Evolutionary conservation across 106 monocot genomes (phyloP), one percentile per base, ranked within the genome.

Genomic region (Apostasia ramifera): DNA sequence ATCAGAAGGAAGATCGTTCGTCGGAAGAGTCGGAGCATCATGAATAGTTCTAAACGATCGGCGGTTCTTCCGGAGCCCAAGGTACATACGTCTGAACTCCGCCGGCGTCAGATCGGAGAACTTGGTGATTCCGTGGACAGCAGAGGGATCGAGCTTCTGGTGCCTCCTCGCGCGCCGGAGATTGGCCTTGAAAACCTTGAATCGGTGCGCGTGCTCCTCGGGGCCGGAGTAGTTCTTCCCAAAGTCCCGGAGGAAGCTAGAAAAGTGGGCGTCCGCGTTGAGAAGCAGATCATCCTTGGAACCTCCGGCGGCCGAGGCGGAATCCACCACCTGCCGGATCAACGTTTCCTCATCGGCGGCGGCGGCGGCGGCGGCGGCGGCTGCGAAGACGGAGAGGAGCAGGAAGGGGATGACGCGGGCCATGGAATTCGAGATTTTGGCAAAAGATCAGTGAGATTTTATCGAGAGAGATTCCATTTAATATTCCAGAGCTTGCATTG

Each of bases 61-160:
- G 12, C 67, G 46, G 26, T 26, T 26, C 59, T 14, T 60, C 68
- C 70, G 76, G 57, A 93, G 58, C n/a, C 92, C 92, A 40, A 86
- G 73, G 74, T 74, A 78, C 12, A 38, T 66, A 55, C 60, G 57
- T 53, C 74, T 71, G 81, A 93, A 93, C 75, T 93, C 92, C 69
- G 74, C 76, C 3, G 85, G 81, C 11, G 88, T 93, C 39, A 93
- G 83, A 56, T 93, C 92, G 68, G 85, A 93, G 75, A 88, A 93
- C 81, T 86, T 63, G 46, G 88, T 93, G 67, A 93, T 62, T 3
- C 92, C 92, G 57, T 93, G 92, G 49, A 77, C 88, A 55, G 92
- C 92, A 14, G 81, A 37, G 55, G 92, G 92, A 70, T 92, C 92
- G 13, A 92, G 81, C 66, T 55, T 62, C 85, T 92, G 92, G 73